Conservation (phyloP, 2,329 filamentous ascomycete genomes). For the Fusarium duplospermum region DNA sequence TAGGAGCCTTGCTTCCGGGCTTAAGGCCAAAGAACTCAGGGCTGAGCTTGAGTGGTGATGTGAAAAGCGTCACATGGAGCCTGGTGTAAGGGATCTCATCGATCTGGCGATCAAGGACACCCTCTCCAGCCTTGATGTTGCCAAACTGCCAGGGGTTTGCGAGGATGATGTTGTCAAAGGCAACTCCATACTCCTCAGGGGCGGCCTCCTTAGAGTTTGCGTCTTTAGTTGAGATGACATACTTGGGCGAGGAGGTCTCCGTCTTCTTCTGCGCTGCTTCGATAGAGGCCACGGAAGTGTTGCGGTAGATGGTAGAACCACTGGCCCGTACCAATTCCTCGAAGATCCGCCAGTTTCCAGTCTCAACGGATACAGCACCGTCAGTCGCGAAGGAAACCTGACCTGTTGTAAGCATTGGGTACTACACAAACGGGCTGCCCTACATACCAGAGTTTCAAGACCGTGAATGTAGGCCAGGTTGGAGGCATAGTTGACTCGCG, state of each 20-base stretch:
- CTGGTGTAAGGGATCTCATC: slow-evolving; percentile 86
- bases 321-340: slow-evolving; percentile 79
- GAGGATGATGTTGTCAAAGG: slow-evolving; percentile 84
- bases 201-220: slow-evolving; percentile 32
- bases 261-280: slow-evolving; percentile 58
- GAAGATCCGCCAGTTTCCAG: slow-evolving; percentile 97
- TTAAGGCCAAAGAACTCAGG: slow-evolving; percentile 78
- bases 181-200: slow-evolving; percentile 58
- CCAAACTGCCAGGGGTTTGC: slow-evolving; percentile 87
- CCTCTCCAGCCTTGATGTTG: slow-evolving; percentile 71
- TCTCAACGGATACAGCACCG: slow-evolving; percentile 80
- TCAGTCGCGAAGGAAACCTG: slow-evolving; percentile 88
- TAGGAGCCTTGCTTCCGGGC: slow-evolving; percentile 70
- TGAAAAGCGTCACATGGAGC: slow-evolving; percentile 90
- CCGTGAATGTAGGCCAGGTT: slow-evolving; percentile 90
- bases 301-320: slow-evolving; percentile 69
- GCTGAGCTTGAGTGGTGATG: slow-evolving; percentile 79
- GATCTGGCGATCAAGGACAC: slow-evolving; percentile 76
- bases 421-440: neutral
- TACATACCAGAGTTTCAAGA: slow-evolving; percentile 79
- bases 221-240: slow-evolving; percentile 56
- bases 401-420: slow-evolving; percentile 8
- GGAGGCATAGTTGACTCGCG: slow-evolving; percentile 93
- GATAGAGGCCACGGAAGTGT: slow-evolving; percentile 75
- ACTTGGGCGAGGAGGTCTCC: slow-evolving; percentile 57